These are phyloP conservation scores for Stagonosporopsis cucurbitacearum DNA, from an alignment of 2,329 filamentous ascomycete genomes.

Conservation along the genomic window DNA sequence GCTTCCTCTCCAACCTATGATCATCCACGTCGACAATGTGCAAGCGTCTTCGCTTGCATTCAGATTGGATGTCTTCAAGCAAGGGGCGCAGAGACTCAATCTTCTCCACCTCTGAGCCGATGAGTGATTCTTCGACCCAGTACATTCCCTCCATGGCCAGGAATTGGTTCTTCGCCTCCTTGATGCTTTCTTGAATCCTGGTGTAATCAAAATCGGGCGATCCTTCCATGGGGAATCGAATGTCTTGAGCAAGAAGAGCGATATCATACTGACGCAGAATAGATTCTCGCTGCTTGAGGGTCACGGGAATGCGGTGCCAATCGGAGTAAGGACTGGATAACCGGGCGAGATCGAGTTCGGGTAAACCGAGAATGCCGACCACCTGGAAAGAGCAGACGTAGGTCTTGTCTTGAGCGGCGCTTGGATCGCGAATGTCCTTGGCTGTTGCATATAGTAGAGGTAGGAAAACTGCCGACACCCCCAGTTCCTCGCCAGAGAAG, in stretches of 20 bases:
- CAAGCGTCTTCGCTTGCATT: constrained; percentile 35
- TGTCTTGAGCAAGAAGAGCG: constrained; percentile 48
- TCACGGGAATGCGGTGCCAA: constrained; percentile 48
- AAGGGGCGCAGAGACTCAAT: constrained; percentile 37
- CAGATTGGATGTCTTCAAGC: constrained; percentile 38
- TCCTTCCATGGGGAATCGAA: constrained; percentile 47
- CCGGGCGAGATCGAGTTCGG: constrained; percentile 47
- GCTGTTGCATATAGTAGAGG: constrained; percentile 47
- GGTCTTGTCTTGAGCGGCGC: constrained; percentile 29
- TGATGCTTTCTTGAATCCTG: constrained; percentile 46
- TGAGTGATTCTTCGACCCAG: constrained; percentile 44
- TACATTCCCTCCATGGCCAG: constrained; percentile 48
- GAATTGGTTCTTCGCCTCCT: constrained; percentile 46
- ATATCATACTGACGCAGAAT: constrained; percentile 49
- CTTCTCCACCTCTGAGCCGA: constrained; percentile 41
- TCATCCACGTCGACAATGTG: constrained; percentile 29
- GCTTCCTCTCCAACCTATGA: constrained; percentile 32
- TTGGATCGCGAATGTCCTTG: constrained; percentile 34
- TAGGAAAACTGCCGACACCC: constrained; percentile 48
- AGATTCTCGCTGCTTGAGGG: constrained; percentile 41
- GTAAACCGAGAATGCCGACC: constrained; percentile 50
- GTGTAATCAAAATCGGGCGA: constrained; percentile 47
- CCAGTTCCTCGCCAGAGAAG: constrained; percentile 49
- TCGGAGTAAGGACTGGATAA: constrained; percentile 42
- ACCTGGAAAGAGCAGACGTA: constrained; percentile 51